Conservation (phyloP, 176 grass and related monocot genomes). For the Olyra latifolia region DNA sequence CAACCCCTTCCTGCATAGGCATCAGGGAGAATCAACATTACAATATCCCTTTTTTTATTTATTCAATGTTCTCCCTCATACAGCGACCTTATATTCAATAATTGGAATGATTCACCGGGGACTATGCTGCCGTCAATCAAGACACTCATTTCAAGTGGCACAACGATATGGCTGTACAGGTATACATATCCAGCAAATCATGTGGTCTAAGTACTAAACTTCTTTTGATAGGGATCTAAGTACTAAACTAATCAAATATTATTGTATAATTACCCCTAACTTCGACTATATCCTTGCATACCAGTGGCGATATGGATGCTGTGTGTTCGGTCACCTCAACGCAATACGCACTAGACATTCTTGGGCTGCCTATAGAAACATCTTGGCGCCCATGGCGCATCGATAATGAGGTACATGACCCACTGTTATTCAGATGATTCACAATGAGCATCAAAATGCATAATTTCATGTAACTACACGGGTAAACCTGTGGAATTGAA, state of each 20-base stretch:
- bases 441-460: conserved; percentile 9
- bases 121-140: conserved; percentile 54
- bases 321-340: conserved; percentile 64
- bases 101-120: conserved; percentile 53
- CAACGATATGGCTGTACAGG: conserved; percentile 64
- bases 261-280: neutral
- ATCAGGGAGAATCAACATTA: conserved; percentile 4
- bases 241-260: neutral
- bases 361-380: conserved; percentile 44
- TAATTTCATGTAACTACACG: neutral
- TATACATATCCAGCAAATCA: conserved; percentile 25
- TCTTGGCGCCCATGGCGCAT: conserved; percentile 61
- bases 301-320: conserved; percentile 64
- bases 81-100: conserved; percentile 45
- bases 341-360: conserved; percentile 45
- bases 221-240: too few species aligned
- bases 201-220: too few species aligned
- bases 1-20: neutral
- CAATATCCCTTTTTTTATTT: neutral
- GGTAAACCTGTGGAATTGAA: conserved; percentile 3
- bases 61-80: conserved; percentile 30
- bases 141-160: conserved; percentile 53
- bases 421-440: neutral
- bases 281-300: conserved; percentile 10
- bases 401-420: conserved; percentile 43